Evolutionary conservation across 2,329 filamentous ascomycete genomes (phyloP).

Genomic region (Trichoderma hamatum): DNA sequence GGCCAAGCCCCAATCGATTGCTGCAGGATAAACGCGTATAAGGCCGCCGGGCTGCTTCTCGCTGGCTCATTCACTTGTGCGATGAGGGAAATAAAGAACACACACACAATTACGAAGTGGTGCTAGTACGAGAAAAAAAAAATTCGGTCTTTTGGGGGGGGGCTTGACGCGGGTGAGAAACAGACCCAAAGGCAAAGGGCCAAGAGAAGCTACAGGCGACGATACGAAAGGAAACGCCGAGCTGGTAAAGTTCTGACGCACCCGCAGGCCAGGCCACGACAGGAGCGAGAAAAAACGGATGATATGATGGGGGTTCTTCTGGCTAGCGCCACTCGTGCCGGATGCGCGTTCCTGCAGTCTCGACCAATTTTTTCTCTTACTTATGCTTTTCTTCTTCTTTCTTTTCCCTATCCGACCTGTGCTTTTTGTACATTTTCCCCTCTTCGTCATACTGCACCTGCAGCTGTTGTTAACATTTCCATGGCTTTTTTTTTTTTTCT

Average conservation of each 20-base stretch:
- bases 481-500: too few relatives aligned
- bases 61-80: background rate
- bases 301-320: background rate
- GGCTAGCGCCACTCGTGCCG: conserved; percentile 4
- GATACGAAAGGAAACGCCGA: conserved; percentile 20
- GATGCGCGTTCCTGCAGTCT: conserved; percentile 10
- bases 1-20: background rate
- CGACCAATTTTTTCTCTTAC: background rate
- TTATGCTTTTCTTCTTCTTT: background rate
- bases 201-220: background rate
- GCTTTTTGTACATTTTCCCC: background rate
- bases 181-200: background rate
- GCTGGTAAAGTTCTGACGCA: conserved; percentile 23
- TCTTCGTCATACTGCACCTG: background rate
- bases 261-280: background rate
- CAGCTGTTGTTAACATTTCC: background rate
- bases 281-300: background rate
- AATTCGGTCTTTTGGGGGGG: background rate
- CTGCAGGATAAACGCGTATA: background rate
- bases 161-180: background rate
- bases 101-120: too few relatives aligned
- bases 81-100: background rate
- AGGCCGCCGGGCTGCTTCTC: background rate
- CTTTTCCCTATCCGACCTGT: background rate
- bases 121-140: background rate